Percentiles rank a stretch among this genome's conserved stretches.
Conservation (phyloP, 495 filamentous ascomycete genomes). For the Penicillium subrubescens region DNA sequence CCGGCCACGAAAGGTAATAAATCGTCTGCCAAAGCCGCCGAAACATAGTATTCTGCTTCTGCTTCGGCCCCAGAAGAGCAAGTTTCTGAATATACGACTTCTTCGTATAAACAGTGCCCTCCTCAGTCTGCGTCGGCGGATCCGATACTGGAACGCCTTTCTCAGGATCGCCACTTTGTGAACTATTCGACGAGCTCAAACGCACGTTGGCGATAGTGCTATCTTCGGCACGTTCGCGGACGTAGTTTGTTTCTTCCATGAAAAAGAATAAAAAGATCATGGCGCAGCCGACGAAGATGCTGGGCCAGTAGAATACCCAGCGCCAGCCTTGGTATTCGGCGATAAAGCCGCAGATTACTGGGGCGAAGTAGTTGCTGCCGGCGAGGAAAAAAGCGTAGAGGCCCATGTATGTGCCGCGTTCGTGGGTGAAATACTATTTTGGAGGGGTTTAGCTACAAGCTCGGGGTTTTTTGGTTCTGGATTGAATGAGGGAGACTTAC, state of each 20-base stretch:
- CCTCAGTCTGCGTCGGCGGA: constrained; percentile 16
- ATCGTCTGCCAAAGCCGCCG: constrained; percentile 40
- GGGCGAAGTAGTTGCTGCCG: constrained; percentile 67
- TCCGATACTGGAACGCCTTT: constrained; percentile 19
- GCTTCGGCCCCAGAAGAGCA: constrained; percentile 47
- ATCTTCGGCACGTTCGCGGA: constrained; percentile 31
- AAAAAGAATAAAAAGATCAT: constrained; percentile 66
- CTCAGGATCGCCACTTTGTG: constrained; percentile 23
- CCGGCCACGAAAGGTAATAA: constrained; percentile 58
- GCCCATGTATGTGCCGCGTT: constrained; percentile 65
- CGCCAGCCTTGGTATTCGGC: constrained; percentile 61
- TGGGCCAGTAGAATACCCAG: constrained; percentile 69
- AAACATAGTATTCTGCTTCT: constrained; percentile 56
- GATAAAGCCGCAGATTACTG: constrained; percentile 68
- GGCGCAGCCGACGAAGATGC: constrained; percentile 58
- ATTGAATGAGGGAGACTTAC: constrained; percentile 25
- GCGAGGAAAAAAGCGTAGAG: constrained; percentile 64
- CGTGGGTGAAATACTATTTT: constrained; percentile 61
- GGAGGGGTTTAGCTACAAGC: not conserved
- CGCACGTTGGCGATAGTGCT: constrained; percentile 15
- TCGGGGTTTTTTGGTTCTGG: not conserved
- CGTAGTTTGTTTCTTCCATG: constrained; percentile 71
- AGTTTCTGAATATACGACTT: constrained; percentile 58
- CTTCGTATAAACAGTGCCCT: constrained; percentile 32
- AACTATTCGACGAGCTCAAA: constrained; percentile 12